phyloP scores from a whole-genome alignment of 768 basidiomycete genomes.

The Boletus speciosus region DNA sequence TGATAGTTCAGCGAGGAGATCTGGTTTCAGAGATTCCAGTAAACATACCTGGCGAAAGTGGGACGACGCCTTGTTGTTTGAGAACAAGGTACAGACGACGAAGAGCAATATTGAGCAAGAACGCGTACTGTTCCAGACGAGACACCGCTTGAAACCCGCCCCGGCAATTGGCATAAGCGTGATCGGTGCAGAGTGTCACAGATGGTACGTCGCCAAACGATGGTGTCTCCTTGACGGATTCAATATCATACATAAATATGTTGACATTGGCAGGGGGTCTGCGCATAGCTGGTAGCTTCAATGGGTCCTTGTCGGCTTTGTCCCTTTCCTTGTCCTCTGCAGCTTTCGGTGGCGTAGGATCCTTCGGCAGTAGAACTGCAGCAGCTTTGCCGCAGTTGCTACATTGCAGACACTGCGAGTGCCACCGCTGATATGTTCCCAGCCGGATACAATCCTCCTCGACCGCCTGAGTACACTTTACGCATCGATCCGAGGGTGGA shows the following conservation, averaged over 20 bases:
- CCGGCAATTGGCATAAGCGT: conserved; percentile 63
- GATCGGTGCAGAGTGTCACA: conserved; percentile 73
- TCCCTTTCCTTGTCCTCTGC: conserved; percentile 50
- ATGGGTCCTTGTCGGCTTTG: conserved; percentile 41
- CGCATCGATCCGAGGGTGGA: conserved; percentile 88
- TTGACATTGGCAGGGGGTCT: conserved; percentile 80
- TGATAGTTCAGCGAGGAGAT: conserved; percentile 8
- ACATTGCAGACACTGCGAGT: conserved; percentile 91
- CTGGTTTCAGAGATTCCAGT: conserved; percentile 1
- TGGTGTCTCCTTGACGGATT: conserved; percentile 61
- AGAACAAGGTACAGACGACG: conserved; percentile 83
- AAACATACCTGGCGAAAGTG: conserved; percentile 67
- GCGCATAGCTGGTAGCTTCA: conserved; percentile 61
- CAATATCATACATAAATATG: conserved; percentile 73
- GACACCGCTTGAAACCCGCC: conserved; percentile 88
- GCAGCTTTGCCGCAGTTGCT: conserved; percentile 73
- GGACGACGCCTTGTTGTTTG: conserved; percentile 87
- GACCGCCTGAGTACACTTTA: conserved; percentile 83
- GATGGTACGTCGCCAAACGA: conserved; percentile 74
- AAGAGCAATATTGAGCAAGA: conserved; percentile 92
- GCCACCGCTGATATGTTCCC: conserved; percentile 97
- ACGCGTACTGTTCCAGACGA: conserved; percentile 95
- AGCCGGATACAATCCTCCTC: conserved; percentile 96
- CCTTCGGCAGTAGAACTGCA: conserved; percentile 56
- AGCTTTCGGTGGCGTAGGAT: conserved; percentile 46